Conservation (phyloP, 2,329 filamentous ascomycete species). For the Didymella pinodella region DNA sequence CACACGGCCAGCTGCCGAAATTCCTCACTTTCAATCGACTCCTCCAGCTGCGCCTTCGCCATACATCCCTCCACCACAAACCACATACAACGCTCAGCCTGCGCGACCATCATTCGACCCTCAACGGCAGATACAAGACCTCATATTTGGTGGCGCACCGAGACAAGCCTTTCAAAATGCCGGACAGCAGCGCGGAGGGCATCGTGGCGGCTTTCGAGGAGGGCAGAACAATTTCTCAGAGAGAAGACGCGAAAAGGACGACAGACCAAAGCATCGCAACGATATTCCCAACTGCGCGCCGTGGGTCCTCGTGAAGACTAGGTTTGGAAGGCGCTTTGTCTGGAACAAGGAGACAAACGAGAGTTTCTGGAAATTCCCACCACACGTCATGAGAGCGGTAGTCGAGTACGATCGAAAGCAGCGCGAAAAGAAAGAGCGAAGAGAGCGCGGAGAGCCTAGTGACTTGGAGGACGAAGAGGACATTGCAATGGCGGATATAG, state of each 20-base stretch:
- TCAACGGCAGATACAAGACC: conserved; percentile 61
- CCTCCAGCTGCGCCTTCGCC: conserved; percentile 14
- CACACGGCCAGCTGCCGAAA: conserved; percentile 65
- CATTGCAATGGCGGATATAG: conserved; percentile 46
- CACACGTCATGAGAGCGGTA: conserved; percentile 80
- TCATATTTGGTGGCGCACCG: conserved; percentile 41
- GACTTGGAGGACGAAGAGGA: conserved; percentile 42
- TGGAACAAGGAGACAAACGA: conserved; percentile 86
- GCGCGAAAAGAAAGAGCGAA: conserved; percentile 68
- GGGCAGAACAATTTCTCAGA: conserved; percentile 65
- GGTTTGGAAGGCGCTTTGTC: conserved; percentile 85
- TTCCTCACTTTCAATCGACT: conserved; percentile 11
- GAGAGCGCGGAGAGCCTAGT: conserved; percentile 55
- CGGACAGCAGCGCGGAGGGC: conserved; percentile 46
- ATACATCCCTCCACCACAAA: conserved; percentile 25
- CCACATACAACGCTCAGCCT: conserved; percentile 47
- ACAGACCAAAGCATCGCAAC: conserved; percentile 82
- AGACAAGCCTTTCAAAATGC: conserved; percentile 30
- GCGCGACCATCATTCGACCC: conserved; percentile 55
- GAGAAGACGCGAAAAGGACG: conserved; percentile 72
- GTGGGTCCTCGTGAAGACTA: conserved; percentile 94
- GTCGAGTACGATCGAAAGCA: conserved; percentile 74
- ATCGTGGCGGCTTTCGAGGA: conserved; percentile 49
- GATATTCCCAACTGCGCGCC: conserved; percentile 81
- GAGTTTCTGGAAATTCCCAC: conserved; percentile 94